A percentile compares a stretch with the other conserved stretches of the same genome.
Conservation (phyloP, 2,329 filamentous ascomycete species). For the Colletotrichum aenigma region DNA sequence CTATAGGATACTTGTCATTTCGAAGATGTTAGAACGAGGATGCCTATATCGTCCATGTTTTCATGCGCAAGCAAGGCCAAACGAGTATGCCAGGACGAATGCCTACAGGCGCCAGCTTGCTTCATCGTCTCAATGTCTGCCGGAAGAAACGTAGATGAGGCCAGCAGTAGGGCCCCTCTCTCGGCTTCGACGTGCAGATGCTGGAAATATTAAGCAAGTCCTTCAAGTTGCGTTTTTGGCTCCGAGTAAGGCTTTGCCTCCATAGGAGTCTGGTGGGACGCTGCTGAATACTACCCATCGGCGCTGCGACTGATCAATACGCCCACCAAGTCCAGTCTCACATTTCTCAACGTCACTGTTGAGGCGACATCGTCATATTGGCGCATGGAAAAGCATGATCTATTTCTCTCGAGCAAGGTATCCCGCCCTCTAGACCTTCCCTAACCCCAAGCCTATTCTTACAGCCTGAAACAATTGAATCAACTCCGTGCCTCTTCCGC, state of each 20-base stretch:
- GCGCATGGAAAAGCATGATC: constrained; percentile 12
- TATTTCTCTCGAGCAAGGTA: constrained; percentile 19
- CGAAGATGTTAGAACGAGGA: background rate
- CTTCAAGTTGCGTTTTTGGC: background rate
- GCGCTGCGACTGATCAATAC: background rate
- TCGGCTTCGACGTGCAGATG: background rate
- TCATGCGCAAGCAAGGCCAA: background rate
- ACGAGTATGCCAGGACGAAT: background rate
- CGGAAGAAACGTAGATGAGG: background rate
- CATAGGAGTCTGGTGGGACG: background rate
- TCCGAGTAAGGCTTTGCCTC: background rate
- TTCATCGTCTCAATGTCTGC: background rate
- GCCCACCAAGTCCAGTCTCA: background rate
- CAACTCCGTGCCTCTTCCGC: constrained; percentile 1
- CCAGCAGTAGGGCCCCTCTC: background rate
- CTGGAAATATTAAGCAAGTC: background rate
- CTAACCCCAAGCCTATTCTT: constrained; percentile 24
- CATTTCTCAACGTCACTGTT: background rate
- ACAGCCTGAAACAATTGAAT: constrained; percentile 22
- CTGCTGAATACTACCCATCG: background rate
- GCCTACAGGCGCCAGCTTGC: background rate
- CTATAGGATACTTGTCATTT: background rate
- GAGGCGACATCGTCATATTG: background rate
- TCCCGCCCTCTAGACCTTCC: constrained; percentile 18
- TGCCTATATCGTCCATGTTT: background rate